Evolutionary conservation across 306 rosid genomes (phyloP).

Genomic region (Senna siamea): DNA sequence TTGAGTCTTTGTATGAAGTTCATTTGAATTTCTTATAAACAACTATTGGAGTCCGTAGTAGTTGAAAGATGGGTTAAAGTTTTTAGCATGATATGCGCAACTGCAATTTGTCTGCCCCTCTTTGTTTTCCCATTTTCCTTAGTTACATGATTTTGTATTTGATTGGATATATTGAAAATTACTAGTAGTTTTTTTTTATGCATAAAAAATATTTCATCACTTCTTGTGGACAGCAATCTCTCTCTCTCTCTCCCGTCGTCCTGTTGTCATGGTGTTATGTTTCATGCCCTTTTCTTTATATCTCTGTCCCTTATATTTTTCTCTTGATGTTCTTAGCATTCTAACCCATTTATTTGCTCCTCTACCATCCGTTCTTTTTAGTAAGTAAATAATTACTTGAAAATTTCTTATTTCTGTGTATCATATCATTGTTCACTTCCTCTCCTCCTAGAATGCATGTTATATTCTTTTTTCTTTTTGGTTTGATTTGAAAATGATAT

Average conservation of each 20-base stretch:
- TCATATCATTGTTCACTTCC: background rate
- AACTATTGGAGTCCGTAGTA: background rate
- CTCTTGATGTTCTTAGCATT: background rate
- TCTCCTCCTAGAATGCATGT: background rate
- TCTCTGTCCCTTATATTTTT: background rate
- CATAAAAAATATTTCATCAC: no score
- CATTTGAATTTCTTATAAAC: no score
- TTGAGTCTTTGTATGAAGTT: no score
- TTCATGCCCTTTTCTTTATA: background rate
- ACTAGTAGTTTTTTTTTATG: background rate
- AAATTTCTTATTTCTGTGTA: background rate
- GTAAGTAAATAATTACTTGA: background rate
- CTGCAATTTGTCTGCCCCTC: background rate
- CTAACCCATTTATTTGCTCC: background rate
- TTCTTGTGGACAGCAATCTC: no score
- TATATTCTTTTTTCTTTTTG: background rate
- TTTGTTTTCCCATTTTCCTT: background rate
- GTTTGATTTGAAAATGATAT: background rate
- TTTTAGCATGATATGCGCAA: background rate
- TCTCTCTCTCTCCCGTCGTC: background rate
- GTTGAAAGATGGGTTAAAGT: background rate
- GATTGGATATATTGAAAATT: background rate
- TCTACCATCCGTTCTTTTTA: no score
- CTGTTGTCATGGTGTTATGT: background rate
- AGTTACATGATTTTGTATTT: background rate